Evolutionary conservation across 257 asterid genomes (phyloP).

Genomic region (Galeopsis tetrahit): DNA sequence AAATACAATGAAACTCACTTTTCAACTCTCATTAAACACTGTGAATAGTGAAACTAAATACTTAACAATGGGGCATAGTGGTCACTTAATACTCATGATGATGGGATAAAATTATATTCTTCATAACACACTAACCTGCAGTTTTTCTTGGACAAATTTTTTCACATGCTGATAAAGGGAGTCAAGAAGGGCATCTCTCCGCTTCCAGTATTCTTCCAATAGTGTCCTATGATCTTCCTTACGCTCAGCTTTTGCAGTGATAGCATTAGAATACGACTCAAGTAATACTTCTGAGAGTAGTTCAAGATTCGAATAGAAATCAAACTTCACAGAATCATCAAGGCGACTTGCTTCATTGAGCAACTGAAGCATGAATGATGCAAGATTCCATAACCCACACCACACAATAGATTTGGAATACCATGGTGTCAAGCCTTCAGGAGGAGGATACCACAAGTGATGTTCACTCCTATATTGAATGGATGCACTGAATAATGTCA

Average conservation of each 20-base stretch:
- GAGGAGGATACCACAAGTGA: constrained; percentile 86
- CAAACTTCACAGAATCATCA: constrained; percentile 57
- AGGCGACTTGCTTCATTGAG: constrained; percentile 57
- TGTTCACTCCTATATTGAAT: constrained; percentile 72
- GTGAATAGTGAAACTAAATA: not conserved
- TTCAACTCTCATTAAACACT: constrained; percentile 1
- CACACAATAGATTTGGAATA: constrained; percentile 70
- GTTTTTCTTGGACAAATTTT: constrained; percentile 49
- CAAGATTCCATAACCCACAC: constrained; percentile 82
- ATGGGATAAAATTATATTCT: constrained; percentile 7
- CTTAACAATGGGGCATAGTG: not conserved
- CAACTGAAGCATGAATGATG: constrained; percentile 77
- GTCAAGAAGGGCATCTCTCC: constrained; percentile 80
- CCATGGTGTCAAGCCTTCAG: constrained; percentile 93
- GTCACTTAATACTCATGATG: constrained; percentile 7
- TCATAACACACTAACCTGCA: constrained; percentile 51
- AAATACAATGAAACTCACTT: not conserved
- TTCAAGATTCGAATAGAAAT: constrained; percentile 69
- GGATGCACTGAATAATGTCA: constrained; percentile 64
- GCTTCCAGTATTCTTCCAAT: constrained; percentile 74
- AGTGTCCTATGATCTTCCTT: constrained; percentile 73
- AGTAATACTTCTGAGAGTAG: constrained; percentile 76
- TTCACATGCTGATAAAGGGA: constrained; percentile 78
- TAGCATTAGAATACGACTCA: constrained; percentile 81
- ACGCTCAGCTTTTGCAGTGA: constrained; percentile 79